Base-by-base conservation (phyloP, 2,329 filamentous ascomycete species). In the Fusarium penzigii region DNA sequence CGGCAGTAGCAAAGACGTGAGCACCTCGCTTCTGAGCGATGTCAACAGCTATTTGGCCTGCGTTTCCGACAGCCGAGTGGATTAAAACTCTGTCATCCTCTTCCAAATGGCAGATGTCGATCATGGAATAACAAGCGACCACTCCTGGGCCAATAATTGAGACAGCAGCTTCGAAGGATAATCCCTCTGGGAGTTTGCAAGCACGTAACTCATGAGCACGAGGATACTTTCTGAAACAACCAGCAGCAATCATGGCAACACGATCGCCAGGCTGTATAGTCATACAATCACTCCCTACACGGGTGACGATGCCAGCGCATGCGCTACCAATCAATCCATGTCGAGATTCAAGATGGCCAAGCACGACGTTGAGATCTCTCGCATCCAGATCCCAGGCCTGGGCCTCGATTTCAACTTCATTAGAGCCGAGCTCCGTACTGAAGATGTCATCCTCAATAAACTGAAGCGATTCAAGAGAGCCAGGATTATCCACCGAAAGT, bases 1-100 rank as follows among this genome's bases (percentile, higher is more conserved):
- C 17, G 0, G 11, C 16, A 0, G 32, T 20, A 10, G n/a, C 10
- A 29, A 51, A 12, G 0, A 44, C n/a, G 3, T 8, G 9, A 3
- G 51, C 34, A 1, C 34, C 34, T 1, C n/a, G 1, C 1, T 0
- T 20, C 16, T 51, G 13, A 0, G 42, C 7, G 1, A 51, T 16
- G 2, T 3, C n/a, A 7, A 38, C 1, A 0, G 43, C 34, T 5
- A 41, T 40, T 10, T 46, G 48, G 3, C 42, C 48, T 2, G 32
- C 11, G 12, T 4, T 17, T 1, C 2, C 1, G 0, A 17, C 14
- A 7, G 14, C 43, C 1, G n/a, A 44, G 5, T 43, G 39, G 5
- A 53, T 36, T 25, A 53, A 14, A 0, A 46, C 17, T 1, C 9
- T 46, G 3, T 53, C 39, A 9, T 34, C 6, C 0, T 6, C 8